Evolutionary conservation across 2,329 filamentous ascomycete genomes (phyloP), one percentile per base, ranked within the genome.

Genomic region (Cordyceps fumosorosea): DNA sequence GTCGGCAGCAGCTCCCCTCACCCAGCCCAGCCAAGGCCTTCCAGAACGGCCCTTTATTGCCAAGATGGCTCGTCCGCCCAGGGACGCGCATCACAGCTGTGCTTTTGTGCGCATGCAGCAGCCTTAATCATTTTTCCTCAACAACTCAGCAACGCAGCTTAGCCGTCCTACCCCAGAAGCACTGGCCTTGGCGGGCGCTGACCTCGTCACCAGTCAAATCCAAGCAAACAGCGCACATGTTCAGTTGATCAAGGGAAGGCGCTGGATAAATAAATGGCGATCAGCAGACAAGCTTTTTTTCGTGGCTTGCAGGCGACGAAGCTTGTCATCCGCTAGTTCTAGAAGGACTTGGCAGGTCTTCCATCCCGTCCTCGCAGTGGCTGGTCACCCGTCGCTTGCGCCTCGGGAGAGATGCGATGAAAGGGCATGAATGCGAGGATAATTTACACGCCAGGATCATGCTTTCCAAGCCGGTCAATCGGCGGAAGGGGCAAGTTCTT

Each of bases 231-330:
- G 54, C 10, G 45, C 55, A 57, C 55, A 57, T 57, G 55, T 14
- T 16, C 40, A 29, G 5, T 7, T 8, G 14, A n/a, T 6, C 29
- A 10, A 32, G 29, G 6, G 26, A 7, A 26, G 20, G 20, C n/a
- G 14, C 29, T 29, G 29, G 29, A 7, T 1, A 29, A 29, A 29
- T 29, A 6, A 29, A 40, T 26, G 29, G 26, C 20, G 14, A 60
- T 60, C 57, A 44, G 24, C 37, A 37, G 40, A 60, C 48, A 60
- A 60, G 57, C 57, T 60, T 60, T 56, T 50, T 51, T 60, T 52
- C 7, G 57, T 53, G 57, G 57, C 57, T 60, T 60, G 57, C 48
- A n/a, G 22, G 2, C 18, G 14, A 26, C 40, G 0, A 24, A 47
- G 40, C 54, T 34, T 20, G 40, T 47, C 18, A 1, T 34, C 40